A percentile compares a stretch with the other conserved stretches of the same genome.
Conservation (phyloP, 345 rosid genomes). For the Brassica nigra region DNA sequence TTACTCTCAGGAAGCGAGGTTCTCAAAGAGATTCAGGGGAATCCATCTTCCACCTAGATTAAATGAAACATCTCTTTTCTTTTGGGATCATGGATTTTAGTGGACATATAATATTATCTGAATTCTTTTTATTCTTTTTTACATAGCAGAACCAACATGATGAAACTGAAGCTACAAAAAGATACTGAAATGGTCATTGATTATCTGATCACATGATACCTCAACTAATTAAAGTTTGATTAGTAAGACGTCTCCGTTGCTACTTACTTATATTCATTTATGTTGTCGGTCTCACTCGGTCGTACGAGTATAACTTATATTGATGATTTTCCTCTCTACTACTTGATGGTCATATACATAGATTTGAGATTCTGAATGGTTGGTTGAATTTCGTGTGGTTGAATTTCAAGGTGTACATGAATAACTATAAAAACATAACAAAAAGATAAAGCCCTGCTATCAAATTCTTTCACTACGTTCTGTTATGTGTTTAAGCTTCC, state of each 20-base stretch:
- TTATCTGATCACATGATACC: not conserved
- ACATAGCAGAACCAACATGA: constrained; percentile 45
- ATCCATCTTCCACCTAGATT: constrained; percentile 10
- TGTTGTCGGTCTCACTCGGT: too few relatives aligned
- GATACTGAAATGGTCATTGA: constrained; percentile 43
- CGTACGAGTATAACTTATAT: not conserved
- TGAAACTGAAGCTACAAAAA: constrained; percentile 56
- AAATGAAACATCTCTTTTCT: not conserved
- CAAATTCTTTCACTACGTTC: not conserved
- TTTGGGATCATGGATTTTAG: not conserved
- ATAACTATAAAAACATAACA: constrained; percentile 49
- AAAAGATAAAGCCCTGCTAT: constrained; percentile 63
- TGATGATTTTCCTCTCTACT: not conserved
- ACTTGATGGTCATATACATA: constrained; percentile 41
- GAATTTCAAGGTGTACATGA: constrained; percentile 48
- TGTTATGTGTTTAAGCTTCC: not conserved
- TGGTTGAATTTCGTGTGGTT: constrained; percentile 45
- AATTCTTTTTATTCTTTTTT: too few relatives aligned
- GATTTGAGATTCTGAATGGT: constrained; percentile 84
- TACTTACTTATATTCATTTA: too few relatives aligned
- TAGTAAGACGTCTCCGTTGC: not conserved
- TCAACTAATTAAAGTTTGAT: not conserved
- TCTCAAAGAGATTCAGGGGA: constrained; percentile 88
- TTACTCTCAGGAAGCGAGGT: constrained; percentile 71
- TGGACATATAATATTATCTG: not conserved